Evolutionary conservation across 2,329 filamentous ascomycete species (phyloP), one percentile per base, ranked within the genome.

Genomic region (Xylogone sp.): DNA sequence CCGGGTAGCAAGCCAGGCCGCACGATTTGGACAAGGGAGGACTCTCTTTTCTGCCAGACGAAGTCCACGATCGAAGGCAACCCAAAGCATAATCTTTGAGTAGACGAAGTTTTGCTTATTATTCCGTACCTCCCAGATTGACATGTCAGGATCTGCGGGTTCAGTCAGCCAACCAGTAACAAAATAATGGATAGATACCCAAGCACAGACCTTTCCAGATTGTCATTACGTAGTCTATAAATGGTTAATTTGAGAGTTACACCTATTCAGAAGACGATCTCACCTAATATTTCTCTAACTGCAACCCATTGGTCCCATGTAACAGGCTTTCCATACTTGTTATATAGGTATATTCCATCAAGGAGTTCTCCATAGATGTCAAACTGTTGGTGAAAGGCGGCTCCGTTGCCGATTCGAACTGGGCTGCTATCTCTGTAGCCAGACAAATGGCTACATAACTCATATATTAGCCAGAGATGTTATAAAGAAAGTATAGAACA

Each of bases 61-160:
- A 12, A 91, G 70, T 9, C 84, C 87, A 4, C 87, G 83, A 65
- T 92, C 88, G 56, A 92, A 82, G 18, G 87, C 86, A 3, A 92
- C 88, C 88, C 87, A 92, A 20, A 92, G 76, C 84, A 91, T 88
- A 56, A 92, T 78, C 64, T 91, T 89, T n/a, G 84, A 88, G 68
- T 91, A 92, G 13, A 85, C 82, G 59, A 90, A 92, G 62, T 90
- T 82, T 67, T 90, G 87, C 64, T 87, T 87, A 61, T 83, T 73
- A 57, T 87, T 87, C 42, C 87, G 81, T 5, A 90, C 87, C 65
- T 92, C 88, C 88, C 87, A 91, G 60, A 91, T 92, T 2, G 86
- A 90, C 86, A 90, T 90, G 63, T 92, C 87, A 12, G 83, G 82
- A 43, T 84, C 76, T 78, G 45, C 24, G 24, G 24, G 10, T 27